Percentiles rank a stretch among this genome's conserved stretches.
phyloP scores from a whole-genome alignment of 306 rosid species.

The Castanopsis chinensis region DNA sequence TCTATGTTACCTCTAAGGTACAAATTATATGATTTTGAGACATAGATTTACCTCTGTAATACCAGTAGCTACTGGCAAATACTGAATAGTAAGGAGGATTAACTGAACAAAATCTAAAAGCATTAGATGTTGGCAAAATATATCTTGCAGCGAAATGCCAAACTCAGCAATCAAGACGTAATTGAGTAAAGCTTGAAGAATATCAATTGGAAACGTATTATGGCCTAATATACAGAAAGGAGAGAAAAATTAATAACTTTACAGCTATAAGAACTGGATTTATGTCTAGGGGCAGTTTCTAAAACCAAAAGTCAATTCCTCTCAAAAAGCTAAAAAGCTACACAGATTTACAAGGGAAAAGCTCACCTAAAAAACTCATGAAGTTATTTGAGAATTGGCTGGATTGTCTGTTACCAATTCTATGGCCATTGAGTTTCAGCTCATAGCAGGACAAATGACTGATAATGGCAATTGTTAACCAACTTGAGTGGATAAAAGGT shows the following conservation, averaged over 20 bases:
- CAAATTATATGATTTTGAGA: not conserved
- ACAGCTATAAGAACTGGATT: not conserved
- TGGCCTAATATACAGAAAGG: too few relatives aligned
- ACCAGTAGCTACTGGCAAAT: not conserved
- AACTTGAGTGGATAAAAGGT: conserved; percentile 23
- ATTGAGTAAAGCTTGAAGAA: not conserved
- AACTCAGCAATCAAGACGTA: not conserved
- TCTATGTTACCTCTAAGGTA: not conserved
- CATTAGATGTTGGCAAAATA: not conserved
- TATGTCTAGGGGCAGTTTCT: too few relatives aligned
- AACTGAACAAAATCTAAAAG: not conserved
- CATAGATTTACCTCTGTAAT: not conserved
- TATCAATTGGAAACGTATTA: not conserved
- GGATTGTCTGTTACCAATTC: too few relatives aligned
- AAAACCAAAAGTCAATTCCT: too few relatives aligned
- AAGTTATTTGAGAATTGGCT: too few relatives aligned
- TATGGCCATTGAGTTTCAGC: not conserved
- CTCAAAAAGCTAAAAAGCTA: too few relatives aligned
- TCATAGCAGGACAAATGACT: not conserved
- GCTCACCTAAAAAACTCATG: too few relatives aligned
- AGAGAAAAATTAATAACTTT: not conserved
- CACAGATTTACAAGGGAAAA: too few relatives aligned
- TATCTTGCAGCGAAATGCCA: not conserved
- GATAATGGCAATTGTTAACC: not conserved
- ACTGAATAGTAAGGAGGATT: not conserved